Base-by-base conservation (phyloP, 75 land plant species). In the Selaginella tamariscina region DNA sequence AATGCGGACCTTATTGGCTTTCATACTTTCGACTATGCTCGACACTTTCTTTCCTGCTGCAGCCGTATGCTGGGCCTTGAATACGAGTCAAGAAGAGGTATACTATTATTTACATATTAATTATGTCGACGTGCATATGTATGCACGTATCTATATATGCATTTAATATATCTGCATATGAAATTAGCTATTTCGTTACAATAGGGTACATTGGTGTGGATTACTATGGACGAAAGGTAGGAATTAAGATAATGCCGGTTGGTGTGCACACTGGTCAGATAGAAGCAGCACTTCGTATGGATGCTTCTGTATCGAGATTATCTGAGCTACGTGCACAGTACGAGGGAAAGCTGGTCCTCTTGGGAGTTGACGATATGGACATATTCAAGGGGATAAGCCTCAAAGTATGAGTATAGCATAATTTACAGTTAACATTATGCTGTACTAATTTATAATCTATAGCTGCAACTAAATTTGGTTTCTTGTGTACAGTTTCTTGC, bases 341-440 rank as follows among this genome's bases (percentile, higher is more conserved):
- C 49, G 59, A 80, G 31, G 87, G 85, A 27, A 84, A 82, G 49
- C 81, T 56, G 9, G 60, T 89, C 26, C 54, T 81, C 1, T 39
- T 82, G 29, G 84, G 84, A 5, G 80, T 82, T 5, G 77, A 84
- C 78, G 78, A 72, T 70, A 89, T 87, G 91, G 94, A 89, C 32
- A 84, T 89, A 11, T 89, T 89, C 70, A 87, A 89, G 63, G 94
- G 94, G 1, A 89, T 89, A 54, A 82, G 84, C 27, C 66, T 89
- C 74, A 89, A 89, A n/a, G n/a, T n/a, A n/a, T n/a, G n/a, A n/a
- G n/a, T n/a, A n/a, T n/a, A n/a, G n/a, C n/a, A n/a, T n/a, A n/a
- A n/a, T n/a, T n/a, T n/a, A n/a, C n/a, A n/a, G n/a, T n/a, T n/a
- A n/a, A n/a, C n/a, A n/a, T n/a, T n/a, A n/a, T n/a, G n/a, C n/a